Conservation (phyloP, 2,329 filamentous ascomycete species). For the Pleochaeta shiraiana region DNA sequence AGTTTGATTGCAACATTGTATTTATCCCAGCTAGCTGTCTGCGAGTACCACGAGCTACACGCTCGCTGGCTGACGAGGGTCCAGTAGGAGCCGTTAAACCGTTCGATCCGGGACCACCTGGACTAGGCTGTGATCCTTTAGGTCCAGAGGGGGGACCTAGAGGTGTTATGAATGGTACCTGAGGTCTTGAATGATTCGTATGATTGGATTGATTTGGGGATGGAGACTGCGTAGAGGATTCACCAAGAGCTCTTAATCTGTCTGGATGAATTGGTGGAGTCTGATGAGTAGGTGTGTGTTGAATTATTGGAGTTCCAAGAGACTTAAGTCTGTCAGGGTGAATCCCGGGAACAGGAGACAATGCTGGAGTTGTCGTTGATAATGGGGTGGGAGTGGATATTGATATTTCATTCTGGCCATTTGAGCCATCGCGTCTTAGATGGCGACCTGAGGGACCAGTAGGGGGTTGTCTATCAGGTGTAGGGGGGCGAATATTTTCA, state of each 20-base stretch:
- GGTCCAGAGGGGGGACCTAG: conserved; percentile 16
- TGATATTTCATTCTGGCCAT: conserved; percentile 13
- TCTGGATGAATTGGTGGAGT: conserved; percentile 18
- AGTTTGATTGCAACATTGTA: conserved; percentile 29
- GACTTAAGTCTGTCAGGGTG: conserved; percentile 30
- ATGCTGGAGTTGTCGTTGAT: conserved; percentile 11
- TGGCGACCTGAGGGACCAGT: conserved; percentile 17
- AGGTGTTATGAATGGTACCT: conserved; percentile 14
- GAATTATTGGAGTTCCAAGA: conserved; percentile 20
- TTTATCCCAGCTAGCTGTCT: conserved; percentile 38
- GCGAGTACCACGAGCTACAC: conserved; percentile 17
- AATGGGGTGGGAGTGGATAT: conserved; percentile 11
- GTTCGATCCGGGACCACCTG: conserved; percentile 12
- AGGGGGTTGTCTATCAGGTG: conserved; percentile 17
- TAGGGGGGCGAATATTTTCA: conserved; percentile 15
- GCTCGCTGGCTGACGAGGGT: conserved; percentile 17
- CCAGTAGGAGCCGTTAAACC: conserved; percentile 17
- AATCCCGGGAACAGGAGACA: conserved; percentile 19
- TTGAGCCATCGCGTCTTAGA: conserved; percentile 11
- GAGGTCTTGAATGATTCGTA: conserved; percentile 17
- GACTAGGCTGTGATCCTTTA: conserved; percentile 14
- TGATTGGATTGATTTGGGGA: conserved; percentile 16
- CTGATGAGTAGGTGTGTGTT: conserved; percentile 16
- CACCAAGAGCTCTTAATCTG: conserved; percentile 13
- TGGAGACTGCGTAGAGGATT: conserved; percentile 12